Evolutionary conservation across 495 filamentous ascomycete genomes (phyloP).

Genomic region (Neurospora sp.): DNA sequence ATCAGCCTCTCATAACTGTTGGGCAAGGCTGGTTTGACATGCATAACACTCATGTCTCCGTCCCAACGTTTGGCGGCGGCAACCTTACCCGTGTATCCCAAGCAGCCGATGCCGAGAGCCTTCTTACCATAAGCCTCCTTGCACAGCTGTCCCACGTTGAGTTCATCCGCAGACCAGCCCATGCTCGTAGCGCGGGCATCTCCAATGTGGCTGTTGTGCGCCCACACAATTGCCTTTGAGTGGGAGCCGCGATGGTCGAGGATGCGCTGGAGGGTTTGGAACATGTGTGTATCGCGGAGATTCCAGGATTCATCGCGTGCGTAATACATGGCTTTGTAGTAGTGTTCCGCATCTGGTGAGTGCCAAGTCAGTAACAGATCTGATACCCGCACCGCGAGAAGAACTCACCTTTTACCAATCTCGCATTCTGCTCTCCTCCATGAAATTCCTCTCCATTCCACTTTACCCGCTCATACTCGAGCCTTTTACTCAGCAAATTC

Average conservation of each 20-base stretch:
- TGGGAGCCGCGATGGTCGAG: slow-evolving; percentile 30
- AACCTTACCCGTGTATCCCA: slow-evolving; percentile 46
- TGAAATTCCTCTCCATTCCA: slow-evolving; percentile 44
- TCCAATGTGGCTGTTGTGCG: slow-evolving; percentile 52
- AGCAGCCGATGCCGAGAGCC: slow-evolving; percentile 44
- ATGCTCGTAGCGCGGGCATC: slow-evolving; percentile 49
- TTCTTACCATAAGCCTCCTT: slow-evolving; percentile 37
- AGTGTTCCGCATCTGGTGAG: slow-evolving; percentile 40
- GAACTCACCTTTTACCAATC: slow-evolving; percentile 34
- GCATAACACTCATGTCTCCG: slow-evolving; percentile 47
- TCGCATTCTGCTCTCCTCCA: slow-evolving; percentile 46
- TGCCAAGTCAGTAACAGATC: not conserved
- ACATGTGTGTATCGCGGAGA: slow-evolving; percentile 50
- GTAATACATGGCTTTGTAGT: slow-evolving; percentile 52
- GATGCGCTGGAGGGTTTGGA: slow-evolving; percentile 41
- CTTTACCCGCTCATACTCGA: slow-evolving; percentile 31
- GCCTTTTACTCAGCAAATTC: slow-evolving; percentile 33
- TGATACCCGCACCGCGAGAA: not conserved
- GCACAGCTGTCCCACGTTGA: slow-evolving; percentile 49
- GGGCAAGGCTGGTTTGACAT: slow-evolving; percentile 16
- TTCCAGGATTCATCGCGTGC: slow-evolving; percentile 47
- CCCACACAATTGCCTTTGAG: slow-evolving; percentile 48
- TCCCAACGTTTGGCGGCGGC: slow-evolving; percentile 48
- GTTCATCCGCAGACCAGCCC: slow-evolving; percentile 38
- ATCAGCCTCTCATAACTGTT: slow-evolving; percentile 27